These are phyloP conservation scores for Paraglomus brasilianum DNA, from an alignment of 192 early-diverging fungal genomes.

Conservation along the genomic window DNA sequence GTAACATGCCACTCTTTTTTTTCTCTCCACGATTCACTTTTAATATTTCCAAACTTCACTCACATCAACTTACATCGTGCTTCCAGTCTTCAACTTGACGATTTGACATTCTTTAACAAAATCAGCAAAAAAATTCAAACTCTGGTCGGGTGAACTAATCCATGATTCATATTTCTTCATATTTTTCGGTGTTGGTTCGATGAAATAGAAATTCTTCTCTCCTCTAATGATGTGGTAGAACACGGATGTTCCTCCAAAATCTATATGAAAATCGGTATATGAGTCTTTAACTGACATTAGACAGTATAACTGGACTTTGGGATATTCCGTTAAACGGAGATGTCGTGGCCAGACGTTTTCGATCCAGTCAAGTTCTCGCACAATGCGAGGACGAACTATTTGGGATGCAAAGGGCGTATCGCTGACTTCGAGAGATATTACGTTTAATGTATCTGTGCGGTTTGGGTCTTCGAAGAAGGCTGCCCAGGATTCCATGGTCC, in stretches of 20 bases:
- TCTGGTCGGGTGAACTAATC: slow-evolving; percentile 84
- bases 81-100: slow-evolving; percentile 72
- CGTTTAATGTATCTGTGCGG: slow-evolving; percentile 76
- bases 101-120: slow-evolving; percentile 76
- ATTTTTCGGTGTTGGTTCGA: slow-evolving; percentile 78
- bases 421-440: slow-evolving; percentile 86
- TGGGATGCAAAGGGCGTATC: slow-evolving; percentile 62
- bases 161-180: slow-evolving; percentile 88
- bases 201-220: slow-evolving; percentile 86
- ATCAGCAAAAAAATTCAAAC: slow-evolving; percentile 79
- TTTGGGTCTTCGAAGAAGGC: slow-evolving; percentile 68
- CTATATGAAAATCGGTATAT: slow-evolving; percentile 63
- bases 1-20: no score
- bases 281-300: slow-evolving; percentile 88
- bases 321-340: slow-evolving; percentile 68
- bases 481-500: slow-evolving; percentile 85
- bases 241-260: slow-evolving; percentile 83
- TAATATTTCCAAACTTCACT: not conserved
- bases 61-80: slow-evolving; percentile 71
- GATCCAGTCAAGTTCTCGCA: slow-evolving; percentile 86
- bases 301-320: slow-evolving; percentile 88
- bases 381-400: slow-evolving; percentile 75
- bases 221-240: slow-evolving; percentile 91
- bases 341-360: slow-evolving; percentile 81
- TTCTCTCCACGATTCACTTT: no score